Conservation (phyloP, 2,329 filamentous ascomycete genomes). For the Talaromyces sp. region DNA sequence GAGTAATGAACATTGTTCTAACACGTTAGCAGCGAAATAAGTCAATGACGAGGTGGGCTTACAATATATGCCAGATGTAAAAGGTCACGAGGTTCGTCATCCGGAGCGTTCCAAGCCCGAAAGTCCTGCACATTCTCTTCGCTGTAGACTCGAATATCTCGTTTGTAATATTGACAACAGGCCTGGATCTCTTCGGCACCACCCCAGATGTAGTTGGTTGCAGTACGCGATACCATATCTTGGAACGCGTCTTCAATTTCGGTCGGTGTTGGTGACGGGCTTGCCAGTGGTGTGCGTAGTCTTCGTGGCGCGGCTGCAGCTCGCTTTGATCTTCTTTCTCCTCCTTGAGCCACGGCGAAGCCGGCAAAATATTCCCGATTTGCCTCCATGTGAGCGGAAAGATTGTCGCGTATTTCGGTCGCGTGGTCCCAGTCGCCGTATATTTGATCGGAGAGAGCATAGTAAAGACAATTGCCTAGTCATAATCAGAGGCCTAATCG, state of each 20-base stretch:
- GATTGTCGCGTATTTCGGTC: slow-evolving; percentile 54
- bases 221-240: slow-evolving; percentile 58
- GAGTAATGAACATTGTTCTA: slow-evolving; percentile 65
- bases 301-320: slow-evolving; percentile 42
- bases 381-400: slow-evolving; percentile 60
- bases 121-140: slow-evolving; percentile 38
- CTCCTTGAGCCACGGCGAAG: slow-evolving; percentile 57
- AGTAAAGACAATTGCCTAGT: slow-evolving; percentile 66
- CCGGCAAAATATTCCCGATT: slow-evolving; percentile 61
- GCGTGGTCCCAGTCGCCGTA: slow-evolving; percentile 59
- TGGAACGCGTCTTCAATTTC: slow-evolving; percentile 58
- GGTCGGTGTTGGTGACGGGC: slow-evolving; percentile 46
- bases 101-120: slow-evolving; percentile 45
- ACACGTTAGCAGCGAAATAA: slow-evolving; percentile 18
- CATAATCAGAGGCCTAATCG: neutral
- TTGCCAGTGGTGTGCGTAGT: slow-evolving; percentile 1
- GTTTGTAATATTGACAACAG: slow-evolving; percentile 59
- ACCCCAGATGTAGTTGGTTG: slow-evolving; percentile 58
- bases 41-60: slow-evolving; percentile 29
- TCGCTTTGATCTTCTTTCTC: slow-evolving; percentile 56
- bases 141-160: slow-evolving; percentile 60
- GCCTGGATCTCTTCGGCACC: slow-evolving; percentile 66
- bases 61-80: slow-evolving; percentile 63
- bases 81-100: slow-evolving; percentile 33
- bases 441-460: slow-evolving; percentile 64